Evolutionary conservation across 306 rosid genomes (phyloP).

Genomic region (Rubus parviflorus): DNA sequence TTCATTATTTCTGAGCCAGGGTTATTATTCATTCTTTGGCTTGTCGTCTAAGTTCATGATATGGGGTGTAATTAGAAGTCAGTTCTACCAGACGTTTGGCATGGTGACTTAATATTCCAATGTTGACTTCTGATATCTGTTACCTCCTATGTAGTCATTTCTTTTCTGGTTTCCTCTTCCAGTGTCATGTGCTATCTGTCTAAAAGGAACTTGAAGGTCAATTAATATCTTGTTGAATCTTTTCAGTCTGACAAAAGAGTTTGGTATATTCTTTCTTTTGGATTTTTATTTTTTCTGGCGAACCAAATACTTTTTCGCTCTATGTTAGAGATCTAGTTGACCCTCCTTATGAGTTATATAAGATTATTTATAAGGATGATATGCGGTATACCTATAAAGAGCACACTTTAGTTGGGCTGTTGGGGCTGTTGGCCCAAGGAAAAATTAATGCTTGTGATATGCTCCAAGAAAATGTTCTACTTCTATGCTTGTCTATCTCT

Average conservation of each 20-base stretch:
- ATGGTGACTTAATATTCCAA: background rate
- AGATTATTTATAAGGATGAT: background rate
- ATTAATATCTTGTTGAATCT: background rate
- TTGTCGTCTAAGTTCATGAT: background rate
- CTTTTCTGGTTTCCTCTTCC: background rate
- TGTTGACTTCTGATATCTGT: background rate
- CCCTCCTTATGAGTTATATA: background rate
- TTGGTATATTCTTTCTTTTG: background rate
- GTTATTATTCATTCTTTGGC: background rate
- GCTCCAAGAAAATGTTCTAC: background rate
- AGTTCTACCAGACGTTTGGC: background rate
- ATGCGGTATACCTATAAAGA: background rate
- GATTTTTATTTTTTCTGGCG: background rate
- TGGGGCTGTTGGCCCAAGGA: background rate
- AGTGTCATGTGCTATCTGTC: background rate
- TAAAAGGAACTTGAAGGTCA: constrained; percentile 4
- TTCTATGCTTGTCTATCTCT: background rate
- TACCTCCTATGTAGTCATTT: background rate
- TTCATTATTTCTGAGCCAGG: background rate
- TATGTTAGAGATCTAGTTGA: background rate
- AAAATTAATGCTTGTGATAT: background rate
- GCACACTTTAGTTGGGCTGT: background rate
- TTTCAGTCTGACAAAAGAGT: background rate
- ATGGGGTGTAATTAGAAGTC: background rate
- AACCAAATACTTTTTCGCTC: background rate